Evolutionary conservation across 495 filamentous ascomycete species (phyloP), one percentile per base, ranked within the genome.

Genomic region (Lasiosphaeria ovina): DNA sequence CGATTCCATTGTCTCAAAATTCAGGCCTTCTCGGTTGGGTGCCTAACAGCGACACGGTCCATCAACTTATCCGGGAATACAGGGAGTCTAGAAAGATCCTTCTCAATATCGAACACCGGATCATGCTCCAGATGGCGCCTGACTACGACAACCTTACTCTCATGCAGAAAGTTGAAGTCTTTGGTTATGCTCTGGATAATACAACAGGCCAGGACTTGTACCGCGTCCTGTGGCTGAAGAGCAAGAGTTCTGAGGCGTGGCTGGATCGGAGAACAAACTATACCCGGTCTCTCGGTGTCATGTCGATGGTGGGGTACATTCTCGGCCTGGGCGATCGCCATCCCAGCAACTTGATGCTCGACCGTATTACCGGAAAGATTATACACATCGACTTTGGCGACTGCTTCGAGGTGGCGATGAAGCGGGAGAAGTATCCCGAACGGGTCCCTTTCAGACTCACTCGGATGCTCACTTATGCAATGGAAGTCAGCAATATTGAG

Each of bases 251-350:
- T 0, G 94, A 99, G 72, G 87, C 93, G 6, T 99, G 94, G 94
- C 85, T 99, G 51, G 93, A 97, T 69, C 84, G 94, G 51, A 89
- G 94, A 17, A 98, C 94, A 3, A 99, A 97, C 67, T 99, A 98
- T 77, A 98, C 95, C 44, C 88, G 94, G 57, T 98, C 94, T 12
- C 83, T 98, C 12, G 94, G 91, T 63, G 95, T 97, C 59, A 99
- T 98, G 94, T 97, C 92, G n/a, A 99, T 99, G 93, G 94, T 97
- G 8, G 94, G 94, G 57, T 98, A 99, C 69, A 97, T 99, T 68
- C 88, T 99, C 47, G 94, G 94, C 62, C 82, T 99, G 48, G 94
- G 94, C 35, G 94, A 99, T 72, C 86, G 94, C 36, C 94, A 99
- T 76, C 94, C 94, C 35, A 96, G 91, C 55, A 99, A 99, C 68